A percentile compares a stretch with the other conserved stretches of the same genome.
These are phyloP conservation scores for Diaporthe sp. DNA, from an alignment of 2,329 filamentous ascomycete genomes.

Conservation along the genomic window DNA sequence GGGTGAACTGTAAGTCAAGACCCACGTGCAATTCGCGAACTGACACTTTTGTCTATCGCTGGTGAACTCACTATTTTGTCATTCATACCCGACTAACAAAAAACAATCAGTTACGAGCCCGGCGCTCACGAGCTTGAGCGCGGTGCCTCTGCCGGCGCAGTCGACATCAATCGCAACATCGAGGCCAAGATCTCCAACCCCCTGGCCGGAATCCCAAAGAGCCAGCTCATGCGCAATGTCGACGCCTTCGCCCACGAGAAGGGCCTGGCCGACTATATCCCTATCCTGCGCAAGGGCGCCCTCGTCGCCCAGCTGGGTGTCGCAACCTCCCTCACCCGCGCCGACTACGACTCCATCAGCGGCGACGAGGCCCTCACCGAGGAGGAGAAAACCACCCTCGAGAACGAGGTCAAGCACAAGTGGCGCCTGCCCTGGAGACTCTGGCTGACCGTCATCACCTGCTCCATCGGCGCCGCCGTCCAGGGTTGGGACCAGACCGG, in stretches of 20 bases:
- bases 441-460: conserved; percentile 69
- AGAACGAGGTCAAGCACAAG: conserved; percentile 74
- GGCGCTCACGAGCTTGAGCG: conserved; percentile 21
- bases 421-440: conserved; percentile 74
- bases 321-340: conserved; percentile 50
- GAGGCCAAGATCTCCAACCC: conserved; percentile 62
- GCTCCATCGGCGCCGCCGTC: conserved; percentile 66
- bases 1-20: conserved; percentile 22
- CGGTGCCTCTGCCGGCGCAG: conserved; percentile 3
- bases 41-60: neutral
- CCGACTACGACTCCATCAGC: conserved; percentile 59
- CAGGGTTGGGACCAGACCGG: conserved; percentile 63
- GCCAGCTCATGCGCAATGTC: conserved; percentile 66
- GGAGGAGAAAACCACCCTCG: conserved; percentile 72
- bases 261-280: conserved; percentile 58
- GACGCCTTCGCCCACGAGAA: conserved; percentile 63
- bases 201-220: conserved; percentile 63
- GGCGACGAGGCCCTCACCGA: conserved; percentile 47
- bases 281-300: conserved; percentile 60
- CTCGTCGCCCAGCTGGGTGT: conserved; percentile 34
- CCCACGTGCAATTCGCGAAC: neutral
- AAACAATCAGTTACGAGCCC: neutral
- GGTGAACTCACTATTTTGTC: neutral
- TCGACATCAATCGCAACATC: conserved; percentile 59
- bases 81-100: neutral